Evolutionary conservation across 495 filamentous ascomycete genomes (phyloP).

Genomic region (Darksidea phi): DNA sequence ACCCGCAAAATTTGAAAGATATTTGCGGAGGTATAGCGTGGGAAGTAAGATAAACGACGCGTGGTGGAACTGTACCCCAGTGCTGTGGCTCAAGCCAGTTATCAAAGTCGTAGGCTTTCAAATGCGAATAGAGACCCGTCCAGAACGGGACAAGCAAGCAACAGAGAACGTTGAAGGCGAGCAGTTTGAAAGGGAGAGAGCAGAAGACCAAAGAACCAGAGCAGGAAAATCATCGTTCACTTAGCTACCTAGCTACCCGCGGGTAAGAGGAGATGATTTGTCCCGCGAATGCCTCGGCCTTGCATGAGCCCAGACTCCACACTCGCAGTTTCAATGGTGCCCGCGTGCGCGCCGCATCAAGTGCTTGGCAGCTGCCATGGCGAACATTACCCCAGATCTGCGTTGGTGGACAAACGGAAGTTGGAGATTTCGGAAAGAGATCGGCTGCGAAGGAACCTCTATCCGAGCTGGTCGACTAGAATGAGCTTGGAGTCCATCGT

Average conservation of each 20-base stretch:
- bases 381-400: slow-evolving; percentile 28
- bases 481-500: background rate
- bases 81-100: slow-evolving; percentile 12
- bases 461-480: slow-evolving; percentile 7
- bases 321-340: slow-evolving; percentile 4
- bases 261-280: slow-evolving; percentile 22
- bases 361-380: slow-evolving; percentile 5
- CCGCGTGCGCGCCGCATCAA: slow-evolving; percentile 21
- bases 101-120: background rate
- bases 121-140: slow-evolving; percentile 12
- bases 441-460: slow-evolving; percentile 31
- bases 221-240: slow-evolving; percentile 6
- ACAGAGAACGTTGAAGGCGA: background rate
- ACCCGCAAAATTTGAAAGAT: background rate
- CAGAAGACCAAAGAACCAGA: background rate
- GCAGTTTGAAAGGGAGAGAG: background rate
- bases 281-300: slow-evolving; percentile 27
- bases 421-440: slow-evolving; percentile 15
- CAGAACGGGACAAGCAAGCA: background rate
- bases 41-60: slow-evolving; percentile 2
- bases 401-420: slow-evolving; percentile 28
- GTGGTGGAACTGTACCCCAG: background rate
- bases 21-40: background rate
- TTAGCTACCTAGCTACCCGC: slow-evolving; percentile 15
- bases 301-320: slow-evolving; percentile 20